Base-by-base conservation (phyloP, 2,329 filamentous ascomycete species). In the Aspergillus fructus region DNA sequence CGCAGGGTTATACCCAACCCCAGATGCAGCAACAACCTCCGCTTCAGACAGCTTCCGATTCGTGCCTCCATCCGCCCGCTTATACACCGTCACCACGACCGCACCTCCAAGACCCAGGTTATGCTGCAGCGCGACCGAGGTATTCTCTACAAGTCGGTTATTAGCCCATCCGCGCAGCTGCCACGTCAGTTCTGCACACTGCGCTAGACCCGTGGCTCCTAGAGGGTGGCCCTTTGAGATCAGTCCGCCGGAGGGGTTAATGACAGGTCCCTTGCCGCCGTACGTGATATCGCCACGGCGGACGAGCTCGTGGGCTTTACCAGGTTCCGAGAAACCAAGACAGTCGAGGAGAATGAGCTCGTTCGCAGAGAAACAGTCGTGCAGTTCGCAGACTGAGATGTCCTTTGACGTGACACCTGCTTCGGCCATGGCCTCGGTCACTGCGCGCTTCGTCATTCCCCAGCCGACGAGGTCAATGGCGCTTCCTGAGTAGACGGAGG, bases 291-390 rank as follows among this genome's bases (percentile, higher is more conserved):
- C 92, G 24, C 93, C 93, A 9, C 76, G 77, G 41, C 92, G 86
- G 24, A 97, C 91, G 74, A 97, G 86, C 76, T 97, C 91, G 73
- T 97, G 93, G 0, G 93, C 94, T 74, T 91, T 93, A n/a, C 93
- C 93, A 11, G 83, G 85, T 58, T 86, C 86, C 37, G 82, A 85
- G 9, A 97, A 83, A 1, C 91, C 92, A 1, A 97, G 83, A 0
- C 91, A 91, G 71, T 97, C 93, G 52, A 97, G 87, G 2, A 87
- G 88, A 50, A 94, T 83, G 88, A 97, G 89, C 80, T 97, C 91
- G 74, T 97, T 97, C 23, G 93, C 88, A n/a, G 88, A 92, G 83
- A 97, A 97, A 79, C 94, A 97, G 79, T 97, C 94, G 77, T 97
- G 94, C 59, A 97, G 81, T 79, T 97, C 93, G 69, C 91, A 92